Percentiles rank a stretch among this genome's conserved stretches.
Evolutionary conservation across 1,284 basidiomycete species (phyloP).

Genomic region (Cryptococcus hybrid): DNA sequence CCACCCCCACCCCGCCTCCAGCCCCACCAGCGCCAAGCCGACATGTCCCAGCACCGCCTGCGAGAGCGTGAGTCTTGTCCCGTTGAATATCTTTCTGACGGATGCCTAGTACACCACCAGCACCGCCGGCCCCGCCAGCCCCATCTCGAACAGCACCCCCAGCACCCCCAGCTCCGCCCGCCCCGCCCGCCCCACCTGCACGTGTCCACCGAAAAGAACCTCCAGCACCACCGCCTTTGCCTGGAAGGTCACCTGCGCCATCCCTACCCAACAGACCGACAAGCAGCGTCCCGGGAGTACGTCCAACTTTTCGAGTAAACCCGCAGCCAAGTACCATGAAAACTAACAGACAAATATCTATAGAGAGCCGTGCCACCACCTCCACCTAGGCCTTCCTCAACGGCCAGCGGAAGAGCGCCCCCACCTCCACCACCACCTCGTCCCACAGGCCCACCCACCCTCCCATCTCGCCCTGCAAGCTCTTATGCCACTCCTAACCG

Average conservation of each 20-base stretch:
- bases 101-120: constrained; percentile 52
- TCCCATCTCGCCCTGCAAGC: constrained; percentile 32
- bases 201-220: constrained; percentile 21
- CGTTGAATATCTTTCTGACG: not conserved
- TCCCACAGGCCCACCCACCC: constrained; percentile 43
- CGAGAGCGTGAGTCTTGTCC: constrained; percentile 9
- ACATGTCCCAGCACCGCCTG: constrained; percentile 49
- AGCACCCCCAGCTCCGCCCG: not conserved
- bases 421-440: constrained; percentile 37
- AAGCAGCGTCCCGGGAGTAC: constrained; percentile 21
- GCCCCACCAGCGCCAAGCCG: constrained; percentile 63
- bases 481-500: constrained; percentile 20
- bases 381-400: constrained; percentile 45
- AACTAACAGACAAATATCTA: not conserved
- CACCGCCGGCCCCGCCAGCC: constrained; percentile 18
- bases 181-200: constrained; percentile 18
- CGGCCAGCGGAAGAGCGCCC: constrained; percentile 34
- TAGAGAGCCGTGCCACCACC: constrained; percentile 39
- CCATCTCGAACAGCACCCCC: constrained; percentile 18
- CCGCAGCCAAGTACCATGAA: too few relatives aligned
- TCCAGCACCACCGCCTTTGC: constrained; percentile 34
- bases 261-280: constrained; percentile 37
- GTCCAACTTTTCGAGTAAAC: too few relatives aligned
- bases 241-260: constrained; percentile 50
- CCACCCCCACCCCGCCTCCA: constrained; percentile 19